phyloP scores from a whole-genome alignment of 2,329 filamentous ascomycete genomes.

The Aspergillus sp. region DNA sequence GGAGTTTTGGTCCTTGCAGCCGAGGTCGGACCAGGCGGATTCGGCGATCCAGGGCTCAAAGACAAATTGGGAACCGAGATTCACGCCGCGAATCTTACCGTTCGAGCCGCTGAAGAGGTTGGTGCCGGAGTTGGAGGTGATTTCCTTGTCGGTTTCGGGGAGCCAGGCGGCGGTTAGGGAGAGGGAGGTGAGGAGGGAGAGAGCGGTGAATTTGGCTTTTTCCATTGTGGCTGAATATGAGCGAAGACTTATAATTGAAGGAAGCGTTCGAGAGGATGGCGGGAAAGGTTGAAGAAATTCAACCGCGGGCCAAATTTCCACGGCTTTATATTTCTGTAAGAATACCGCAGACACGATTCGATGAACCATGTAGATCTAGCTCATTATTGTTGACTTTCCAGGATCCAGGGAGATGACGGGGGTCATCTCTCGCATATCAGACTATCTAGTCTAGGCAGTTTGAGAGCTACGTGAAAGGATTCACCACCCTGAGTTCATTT shows the following conservation, averaged over 20 bases:
- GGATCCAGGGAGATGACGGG: too few species aligned
- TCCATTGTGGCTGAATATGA: neutral
- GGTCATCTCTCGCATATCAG: too few species aligned
- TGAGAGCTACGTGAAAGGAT: neutral
- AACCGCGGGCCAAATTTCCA: too few species aligned
- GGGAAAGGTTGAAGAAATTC: neutral
- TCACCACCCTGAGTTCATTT: neutral
- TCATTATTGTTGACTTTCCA: neutral
- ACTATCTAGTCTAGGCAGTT: too few species aligned
- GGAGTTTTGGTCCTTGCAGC: constrained; percentile 46
- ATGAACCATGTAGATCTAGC: too few species aligned
- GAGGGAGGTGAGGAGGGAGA: neutral
- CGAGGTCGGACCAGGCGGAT: constrained; percentile 49
- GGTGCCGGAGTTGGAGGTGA: constrained; percentile 22
- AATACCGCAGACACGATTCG: too few species aligned
- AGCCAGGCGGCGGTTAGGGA: constrained; percentile 22
- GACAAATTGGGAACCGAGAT: constrained; percentile 54
- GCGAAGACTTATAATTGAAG: too few species aligned
- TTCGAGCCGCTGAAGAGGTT: constrained; percentile 23
- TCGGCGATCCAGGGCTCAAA: constrained; percentile 56
- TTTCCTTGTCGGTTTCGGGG: constrained; percentile 25
- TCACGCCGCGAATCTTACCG: constrained; percentile 55
- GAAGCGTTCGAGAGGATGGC: neutral
- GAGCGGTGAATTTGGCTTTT: neutral
- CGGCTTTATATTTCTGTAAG: too few species aligned